Evolutionary conservation across 805 yeast genomes (phyloP).

Genomic region (Barnettozyma siamensis): DNA sequence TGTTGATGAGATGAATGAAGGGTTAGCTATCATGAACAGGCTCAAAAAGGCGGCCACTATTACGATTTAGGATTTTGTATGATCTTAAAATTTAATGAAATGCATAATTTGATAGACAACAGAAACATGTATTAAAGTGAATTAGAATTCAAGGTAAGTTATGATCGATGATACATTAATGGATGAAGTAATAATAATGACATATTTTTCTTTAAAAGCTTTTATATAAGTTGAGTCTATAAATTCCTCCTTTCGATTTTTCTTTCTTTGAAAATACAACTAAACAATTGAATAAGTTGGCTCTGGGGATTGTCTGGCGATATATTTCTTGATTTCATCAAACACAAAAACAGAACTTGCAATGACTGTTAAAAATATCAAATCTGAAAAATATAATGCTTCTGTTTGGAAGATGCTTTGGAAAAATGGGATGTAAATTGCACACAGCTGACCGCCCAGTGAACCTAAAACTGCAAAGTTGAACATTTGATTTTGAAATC

Average conservation of each 20-base stretch:
- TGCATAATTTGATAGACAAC: too few relatives aligned
- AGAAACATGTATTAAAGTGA: too few relatives aligned
- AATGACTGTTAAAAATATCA: conserved; percentile 52
- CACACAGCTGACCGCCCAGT: conserved; percentile 84
- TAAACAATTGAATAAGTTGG: conserved; percentile 21
- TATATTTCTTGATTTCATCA: conserved; percentile 74
- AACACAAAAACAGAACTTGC: conserved; percentile 80
- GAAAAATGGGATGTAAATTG: conserved; percentile 89
- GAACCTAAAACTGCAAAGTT: conserved; percentile 89
- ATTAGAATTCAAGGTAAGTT: too few relatives aligned
- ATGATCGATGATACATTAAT: too few relatives aligned
- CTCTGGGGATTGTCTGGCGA: conserved; percentile 14
- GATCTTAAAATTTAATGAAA: not conserved
- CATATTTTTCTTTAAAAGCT: not conserved
- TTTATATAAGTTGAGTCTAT: not conserved
- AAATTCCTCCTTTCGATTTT: too few relatives aligned
- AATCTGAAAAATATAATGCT: conserved; percentile 67
- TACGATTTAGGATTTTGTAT: conserved; percentile 17
- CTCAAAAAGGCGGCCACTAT: conserved; percentile 75
- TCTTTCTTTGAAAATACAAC: conserved; percentile 5
- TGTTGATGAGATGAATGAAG: conserved; percentile 67
- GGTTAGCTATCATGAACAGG: conserved; percentile 93
- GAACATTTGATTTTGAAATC: conserved; percentile 81
- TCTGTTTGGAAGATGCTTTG: conserved; percentile 94
- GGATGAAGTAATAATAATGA: not conserved